Evolutionary conservation across 1,284 basidiomycete genomes (phyloP).

Genomic region (Amylostereum areolatum): DNA sequence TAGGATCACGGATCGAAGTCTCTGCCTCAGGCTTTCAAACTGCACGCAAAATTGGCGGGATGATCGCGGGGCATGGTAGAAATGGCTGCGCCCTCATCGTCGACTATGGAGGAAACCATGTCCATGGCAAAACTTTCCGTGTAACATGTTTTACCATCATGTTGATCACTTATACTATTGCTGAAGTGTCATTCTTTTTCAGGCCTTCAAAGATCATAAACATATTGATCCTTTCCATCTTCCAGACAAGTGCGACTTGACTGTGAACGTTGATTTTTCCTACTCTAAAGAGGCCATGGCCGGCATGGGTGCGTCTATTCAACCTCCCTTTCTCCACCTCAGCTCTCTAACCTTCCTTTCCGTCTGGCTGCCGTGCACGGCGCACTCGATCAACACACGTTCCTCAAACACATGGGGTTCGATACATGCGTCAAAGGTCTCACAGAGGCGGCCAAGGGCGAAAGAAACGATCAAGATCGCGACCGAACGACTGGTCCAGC

Average conservation of each 20-base stretch:
- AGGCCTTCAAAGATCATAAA: conserved; percentile 89
- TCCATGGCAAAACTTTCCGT: conserved; percentile 74
- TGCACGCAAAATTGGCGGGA: conserved; percentile 59
- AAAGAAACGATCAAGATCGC: conserved; percentile 40
- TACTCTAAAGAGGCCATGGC: conserved; percentile 77
- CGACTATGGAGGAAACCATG: conserved; percentile 83
- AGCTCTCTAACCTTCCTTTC: not conserved
- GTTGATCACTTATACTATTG: not conserved
- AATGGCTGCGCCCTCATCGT: conserved; percentile 77
- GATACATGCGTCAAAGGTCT: conserved; percentile 45
- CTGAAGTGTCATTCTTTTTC: not conserved
- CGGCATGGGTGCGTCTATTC: conserved; percentile 45
- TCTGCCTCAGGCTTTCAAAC: conserved; percentile 67
- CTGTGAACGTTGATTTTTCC: conserved; percentile 94
- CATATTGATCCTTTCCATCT: conserved; percentile 81
- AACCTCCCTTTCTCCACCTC: not conserved
- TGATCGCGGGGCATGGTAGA: conserved; percentile 33
- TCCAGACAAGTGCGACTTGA: conserved; percentile 89
- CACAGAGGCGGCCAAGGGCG: conserved; percentile 38
- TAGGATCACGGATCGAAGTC: conserved; percentile 74
- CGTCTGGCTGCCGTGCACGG: conserved; percentile 24
- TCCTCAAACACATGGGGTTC: conserved; percentile 56
- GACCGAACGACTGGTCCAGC: conserved; percentile 42
- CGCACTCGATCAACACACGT: conserved; percentile 53
- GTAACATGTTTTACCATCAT: conserved; percentile 36